A percentile compares a stretch with the other conserved stretches of the same genome.
phyloP scores from a whole-genome alignment of 2,329 filamentous ascomycete species.

The Cercospora beticola region DNA sequence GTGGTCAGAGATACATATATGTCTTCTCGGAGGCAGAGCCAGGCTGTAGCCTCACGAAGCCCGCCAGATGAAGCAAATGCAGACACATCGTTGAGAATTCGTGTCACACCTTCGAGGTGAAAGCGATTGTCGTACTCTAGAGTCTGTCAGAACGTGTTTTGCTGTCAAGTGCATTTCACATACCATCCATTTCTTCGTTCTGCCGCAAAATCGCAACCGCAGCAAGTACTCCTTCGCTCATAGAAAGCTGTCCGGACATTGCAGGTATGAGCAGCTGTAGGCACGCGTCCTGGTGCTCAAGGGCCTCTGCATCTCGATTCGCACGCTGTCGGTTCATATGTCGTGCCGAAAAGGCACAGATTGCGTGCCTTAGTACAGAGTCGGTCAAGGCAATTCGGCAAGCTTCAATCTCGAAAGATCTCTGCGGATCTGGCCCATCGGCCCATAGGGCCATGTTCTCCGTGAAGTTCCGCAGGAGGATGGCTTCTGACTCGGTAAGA shows the following conservation, averaged over 20 bases:
- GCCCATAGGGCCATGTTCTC: constrained; percentile 25
- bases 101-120: constrained; percentile 43
- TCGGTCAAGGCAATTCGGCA: constrained; percentile 49
- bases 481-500: constrained; percentile 13
- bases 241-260: constrained; percentile 45
- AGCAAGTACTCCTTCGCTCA: constrained; percentile 50
- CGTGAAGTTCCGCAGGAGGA: constrained; percentile 19
- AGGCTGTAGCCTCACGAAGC: constrained; percentile 43
- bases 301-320: constrained; percentile 44
- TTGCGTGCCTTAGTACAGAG: constrained; percentile 50
- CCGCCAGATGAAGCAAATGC: constrained; percentile 42
- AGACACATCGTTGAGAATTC: constrained; percentile 42
- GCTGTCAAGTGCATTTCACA: neutral
- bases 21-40: constrained; percentile 45
- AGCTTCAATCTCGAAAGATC: constrained; percentile 47
- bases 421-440: constrained; percentile 17
- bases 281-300: constrained; percentile 49
- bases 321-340: constrained; percentile 45
- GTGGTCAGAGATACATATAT: constrained; percentile 43
- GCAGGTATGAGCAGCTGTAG: constrained; percentile 50
- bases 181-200: constrained; percentile 48
- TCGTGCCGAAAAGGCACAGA: constrained; percentile 49
- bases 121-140: constrained; percentile 40
- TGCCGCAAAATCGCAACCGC: constrained; percentile 52
- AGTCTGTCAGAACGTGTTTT: neutral